Base-by-base conservation (phyloP, 768 basidiomycete species). In the Boletus fagicola region DNA sequence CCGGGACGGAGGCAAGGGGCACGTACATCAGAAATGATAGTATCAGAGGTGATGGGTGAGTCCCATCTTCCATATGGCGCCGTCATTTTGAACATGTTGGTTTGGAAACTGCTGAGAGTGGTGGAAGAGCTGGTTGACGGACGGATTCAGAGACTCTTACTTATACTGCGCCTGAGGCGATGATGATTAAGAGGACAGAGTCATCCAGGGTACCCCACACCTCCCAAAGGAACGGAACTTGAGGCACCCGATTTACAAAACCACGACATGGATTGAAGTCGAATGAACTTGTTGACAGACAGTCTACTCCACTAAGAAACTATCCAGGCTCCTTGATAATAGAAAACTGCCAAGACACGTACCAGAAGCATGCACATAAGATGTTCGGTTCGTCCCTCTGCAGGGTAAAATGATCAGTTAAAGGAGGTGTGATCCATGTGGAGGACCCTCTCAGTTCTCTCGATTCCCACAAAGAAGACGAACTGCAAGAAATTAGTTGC, bases 41-140 rank as follows among this genome's bases (percentile, higher is more conserved):
- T 68, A 28, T 83, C 78, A 11, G 80, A 68, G 1, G 77, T 76
- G 57, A 88, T 78, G 2, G 81, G 81, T 4, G 84, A 84, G 2
- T 68, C 69, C 85, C 86, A 88, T 16, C 76, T 78, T 15, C 85
- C 87, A 59, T 78, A 88, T 0, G 84, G 80, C 5, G 81, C 81
- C 2, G 60, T 56, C 22, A 20, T 28, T 3, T 18, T 5, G 31
- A 31, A n/a, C 59, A 60, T 61, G 31, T 13, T 7, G 16, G 49
- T 42, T 8, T 3, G 1, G 13, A 31, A 16, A 30, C 28, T 8
- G 28, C 22, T 53, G 31, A 53, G 24, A 43, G 33, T 9, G 31
- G 22, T 28, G 18, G 10, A 45, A 30, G 45, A 3, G 26, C 1
- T 30, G 45, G 45, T 46, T 18, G 26, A 46, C 10, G 18, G 28